A percentile compares a stretch with the other conserved stretches of the same genome.
Conservation (phyloP, 805 yeast species). For the Yamadazyma insecticola region DNA sequence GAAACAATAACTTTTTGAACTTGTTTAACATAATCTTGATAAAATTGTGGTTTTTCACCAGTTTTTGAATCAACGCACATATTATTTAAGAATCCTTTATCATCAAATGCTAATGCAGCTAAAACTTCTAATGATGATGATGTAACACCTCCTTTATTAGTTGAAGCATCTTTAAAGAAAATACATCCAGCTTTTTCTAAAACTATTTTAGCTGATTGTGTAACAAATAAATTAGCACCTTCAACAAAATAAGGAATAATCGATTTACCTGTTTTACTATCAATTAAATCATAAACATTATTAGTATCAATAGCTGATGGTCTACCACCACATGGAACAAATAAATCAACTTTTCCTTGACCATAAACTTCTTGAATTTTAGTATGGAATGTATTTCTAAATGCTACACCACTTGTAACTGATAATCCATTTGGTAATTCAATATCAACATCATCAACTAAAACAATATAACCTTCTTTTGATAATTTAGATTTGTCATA, state of each 20-base stretch:
- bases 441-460: constrained; percentile 80
- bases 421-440: constrained; percentile 71
- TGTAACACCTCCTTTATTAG: constrained; percentile 98
- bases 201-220: constrained; percentile 86
- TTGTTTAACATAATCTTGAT: constrained; percentile 75
- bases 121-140: constrained; percentile 93
- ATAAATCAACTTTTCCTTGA: constrained; percentile 64
- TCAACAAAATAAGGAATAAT: constrained; percentile 87
- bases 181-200: constrained; percentile 85
- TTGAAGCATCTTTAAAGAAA: constrained; percentile 91
- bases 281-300: constrained; percentile 70
- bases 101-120: constrained; percentile 89
- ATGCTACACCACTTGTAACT: constrained; percentile 79
- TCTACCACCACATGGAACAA: constrained; percentile 99
- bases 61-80: constrained; percentile 67
- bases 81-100: constrained; percentile 68
- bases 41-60: constrained; percentile 63
- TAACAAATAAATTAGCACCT: constrained; percentile 94
- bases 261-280: constrained; percentile 69
- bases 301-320: constrained; percentile 91
- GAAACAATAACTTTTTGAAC: constrained; percentile 71
- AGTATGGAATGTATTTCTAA: constrained; percentile 88
- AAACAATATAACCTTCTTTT: constrained; percentile 70
- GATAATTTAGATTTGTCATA: constrained; percentile 68
- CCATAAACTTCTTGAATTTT: constrained; percentile 60